Percentiles rank a stretch among this genome's conserved stretches.
phyloP scores from a whole-genome alignment of 2,329 filamentous ascomycete genomes.

The Aspergillus vadensis region DNA sequence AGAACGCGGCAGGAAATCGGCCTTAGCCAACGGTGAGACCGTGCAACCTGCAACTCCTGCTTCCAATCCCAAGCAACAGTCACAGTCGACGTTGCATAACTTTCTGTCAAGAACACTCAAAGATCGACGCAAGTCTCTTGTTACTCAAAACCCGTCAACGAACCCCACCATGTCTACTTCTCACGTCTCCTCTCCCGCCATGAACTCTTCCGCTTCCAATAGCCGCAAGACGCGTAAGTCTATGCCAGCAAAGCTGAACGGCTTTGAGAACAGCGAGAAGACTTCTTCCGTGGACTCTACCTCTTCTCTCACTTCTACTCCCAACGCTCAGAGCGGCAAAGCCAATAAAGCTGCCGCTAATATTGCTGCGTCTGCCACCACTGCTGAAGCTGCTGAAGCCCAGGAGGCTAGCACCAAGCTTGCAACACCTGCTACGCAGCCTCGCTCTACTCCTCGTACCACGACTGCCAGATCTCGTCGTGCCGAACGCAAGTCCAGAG shows the following conservation, averaged over 20 bases:
- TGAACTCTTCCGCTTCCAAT: conserved; percentile 8
- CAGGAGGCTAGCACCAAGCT: conserved; percentile 6
- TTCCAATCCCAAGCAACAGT: conserved; percentile 10
- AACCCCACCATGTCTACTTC: conserved; percentile 5
- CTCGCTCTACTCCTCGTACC: conserved; percentile 8
- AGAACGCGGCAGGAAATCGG: conserved; percentile 13
- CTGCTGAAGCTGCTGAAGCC: conserved; percentile 3
- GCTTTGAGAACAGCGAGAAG: conserved; percentile 8
- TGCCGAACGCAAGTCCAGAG: conserved; percentile 14
- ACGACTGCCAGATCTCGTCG: conserved; percentile 17
- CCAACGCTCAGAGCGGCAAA: conserved; percentile 13
- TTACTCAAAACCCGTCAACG: conserved; percentile 12
- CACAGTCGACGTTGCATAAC: conserved; percentile 15
- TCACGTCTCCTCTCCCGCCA: conserved; percentile 2
- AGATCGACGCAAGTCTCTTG: conserved; percentile 14
- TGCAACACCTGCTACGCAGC: conserved; percentile 11
- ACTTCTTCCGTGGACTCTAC: conserved; percentile 6
- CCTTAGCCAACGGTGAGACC: conserved; percentile 10
- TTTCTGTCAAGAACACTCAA: conserved; percentile 15
- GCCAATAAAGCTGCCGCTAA: conserved; percentile 9
- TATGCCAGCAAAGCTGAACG: conserved; percentile 19
- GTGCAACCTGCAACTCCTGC: conserved; percentile 8
- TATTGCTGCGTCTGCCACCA: neutral
- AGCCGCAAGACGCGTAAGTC: conserved; percentile 21
- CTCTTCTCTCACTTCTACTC: conserved; percentile 15